phyloP scores from a whole-genome alignment of 371 early-diverging fungal genomes.

The Smittium mucronatum region DNA sequence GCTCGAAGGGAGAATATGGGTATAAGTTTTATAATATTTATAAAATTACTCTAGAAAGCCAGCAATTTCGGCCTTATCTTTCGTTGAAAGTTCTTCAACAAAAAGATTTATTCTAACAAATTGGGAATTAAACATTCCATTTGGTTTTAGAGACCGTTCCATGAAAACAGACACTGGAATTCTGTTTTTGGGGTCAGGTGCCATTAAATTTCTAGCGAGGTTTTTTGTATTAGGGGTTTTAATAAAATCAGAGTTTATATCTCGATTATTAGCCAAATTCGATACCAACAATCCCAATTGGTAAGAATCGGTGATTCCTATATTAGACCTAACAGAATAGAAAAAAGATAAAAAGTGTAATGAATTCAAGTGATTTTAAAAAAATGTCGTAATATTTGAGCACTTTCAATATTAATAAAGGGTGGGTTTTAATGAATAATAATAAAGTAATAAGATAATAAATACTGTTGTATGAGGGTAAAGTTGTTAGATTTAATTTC shows the following conservation, averaged over 20 bases:
- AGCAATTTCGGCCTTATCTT: background rate
- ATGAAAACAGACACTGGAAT: background rate
- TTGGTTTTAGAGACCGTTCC: background rate
- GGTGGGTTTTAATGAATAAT: too few species aligned
- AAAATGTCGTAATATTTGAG: too few species aligned
- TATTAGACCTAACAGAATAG: background rate
- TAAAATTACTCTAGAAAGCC: slow-evolving; percentile 8
- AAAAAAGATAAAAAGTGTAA: too few species aligned
- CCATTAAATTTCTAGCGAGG: background rate
- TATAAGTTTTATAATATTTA: background rate
- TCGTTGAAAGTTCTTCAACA: slow-evolving; percentile 11
- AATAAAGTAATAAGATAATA: background rate
- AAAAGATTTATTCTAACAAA: slow-evolving; percentile 10
- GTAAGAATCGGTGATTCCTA: slow-evolving; percentile 5
- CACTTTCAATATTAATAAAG: too few species aligned
- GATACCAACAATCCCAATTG: slow-evolving; percentile 3
- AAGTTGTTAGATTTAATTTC: background rate
- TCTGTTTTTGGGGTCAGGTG: background rate
- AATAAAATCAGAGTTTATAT: background rate
- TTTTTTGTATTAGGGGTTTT: background rate
- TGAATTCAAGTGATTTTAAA: too few species aligned
- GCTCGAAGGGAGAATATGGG: background rate
- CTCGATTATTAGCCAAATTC: background rate
- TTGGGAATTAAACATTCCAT: slow-evolving; percentile 2
- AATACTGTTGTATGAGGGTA: background rate